Evolutionary conservation across 1,284 basidiomycete genomes (phyloP).

Genomic region (Pyrrhoderma noxium): DNA sequence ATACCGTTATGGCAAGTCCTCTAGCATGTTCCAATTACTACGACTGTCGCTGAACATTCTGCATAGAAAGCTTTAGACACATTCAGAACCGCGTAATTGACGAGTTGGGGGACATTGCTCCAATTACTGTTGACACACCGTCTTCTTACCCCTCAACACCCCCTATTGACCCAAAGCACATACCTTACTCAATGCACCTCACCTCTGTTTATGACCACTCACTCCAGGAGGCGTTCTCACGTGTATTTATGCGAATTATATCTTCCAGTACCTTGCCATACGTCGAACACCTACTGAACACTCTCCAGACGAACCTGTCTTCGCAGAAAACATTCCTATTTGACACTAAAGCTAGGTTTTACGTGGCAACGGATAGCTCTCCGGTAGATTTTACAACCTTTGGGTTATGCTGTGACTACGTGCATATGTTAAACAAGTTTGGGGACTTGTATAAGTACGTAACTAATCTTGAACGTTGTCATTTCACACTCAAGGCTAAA

Average conservation of each 20-base stretch:
- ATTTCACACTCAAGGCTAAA: neutral
- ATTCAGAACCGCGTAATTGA: slow-evolving; percentile 82
- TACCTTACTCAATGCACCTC: slow-evolving; percentile 74
- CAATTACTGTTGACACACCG: slow-evolving; percentile 19
- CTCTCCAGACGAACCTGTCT: slow-evolving; percentile 82
- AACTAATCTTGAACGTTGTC: neutral
- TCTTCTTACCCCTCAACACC: slow-evolving; percentile 13
- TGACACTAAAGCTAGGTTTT: slow-evolving; percentile 80
- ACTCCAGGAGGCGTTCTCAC: slow-evolving; percentile 82
- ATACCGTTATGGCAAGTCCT: slow-evolving; percentile 70
- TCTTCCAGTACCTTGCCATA: slow-evolving; percentile 57
- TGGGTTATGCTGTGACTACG: slow-evolving; percentile 86
- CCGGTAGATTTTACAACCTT: slow-evolving; percentile 88
- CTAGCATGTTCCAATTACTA: slow-evolving; percentile 1
- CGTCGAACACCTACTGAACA: slow-evolving; percentile 74
- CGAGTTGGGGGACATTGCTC: slow-evolving; percentile 66
- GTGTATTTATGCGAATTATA: slow-evolving; percentile 62
- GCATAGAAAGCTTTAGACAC: slow-evolving; percentile 77
- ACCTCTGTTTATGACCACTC: slow-evolving; percentile 90
- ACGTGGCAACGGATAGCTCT: slow-evolving; percentile 88
- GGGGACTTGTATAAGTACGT: slow-evolving; percentile 75
- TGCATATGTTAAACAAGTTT: slow-evolving; percentile 83
- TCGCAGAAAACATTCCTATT: slow-evolving; percentile 92
- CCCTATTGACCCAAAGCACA: slow-evolving; percentile 38
- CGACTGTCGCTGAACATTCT: no score